Base-by-base conservation (phyloP, 2,329 filamentous ascomycete genomes). In the Scopulariopsis brevicaulis region DNA sequence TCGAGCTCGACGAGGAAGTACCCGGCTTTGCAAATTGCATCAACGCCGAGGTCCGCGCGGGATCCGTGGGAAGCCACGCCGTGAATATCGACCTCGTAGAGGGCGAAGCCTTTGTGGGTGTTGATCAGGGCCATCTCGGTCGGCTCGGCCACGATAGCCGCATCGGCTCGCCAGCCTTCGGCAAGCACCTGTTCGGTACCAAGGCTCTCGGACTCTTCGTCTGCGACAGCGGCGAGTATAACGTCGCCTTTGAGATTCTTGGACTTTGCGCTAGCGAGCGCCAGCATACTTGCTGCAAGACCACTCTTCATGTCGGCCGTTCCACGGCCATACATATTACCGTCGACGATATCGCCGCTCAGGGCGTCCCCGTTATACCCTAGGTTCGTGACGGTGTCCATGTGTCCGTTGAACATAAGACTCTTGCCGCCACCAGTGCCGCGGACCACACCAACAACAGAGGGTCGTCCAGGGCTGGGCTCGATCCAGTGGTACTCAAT, bases 91-190 rank as follows among this genome's bases (percentile, higher is more conserved):
- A 78, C 70, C 56, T 77, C 70, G 1, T 76, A 59, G 71, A 73
- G 74, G 5, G 73, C 66, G 50, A 80, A 82, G 0, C 78, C 79
- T 57, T 80, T 79, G 62, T 82, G 79, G 0, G 73, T 71, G 25
- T 73, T 69, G 12, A 70, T 62, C 7, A 80, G 71, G 0, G 69
- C 67, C 4, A 74, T 64, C 53, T 69, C 65, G 0, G 76, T 80
- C 0, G 78, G 75, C 58, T 81, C 78, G 1, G 67, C 70, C 2
- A 82, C 71, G 1, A 82, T 66, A 5, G 79, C 79, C 0, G 68
- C 78, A 57, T 82, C 77, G 1, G 79, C 77, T 34, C 69, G 69
- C 79, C 78, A 82, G 1, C 79, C 79, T 1, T 77, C 76, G 10
- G 67, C 68, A 1, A 82, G 64, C 0, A 82, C 61, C 48, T 81